A percentile compares a stretch with the other conserved stretches of the same genome.
These are phyloP conservation scores for Fusarium buharicum DNA, from an alignment of 2,329 filamentous ascomycete genomes.

Conservation along the genomic window DNA sequence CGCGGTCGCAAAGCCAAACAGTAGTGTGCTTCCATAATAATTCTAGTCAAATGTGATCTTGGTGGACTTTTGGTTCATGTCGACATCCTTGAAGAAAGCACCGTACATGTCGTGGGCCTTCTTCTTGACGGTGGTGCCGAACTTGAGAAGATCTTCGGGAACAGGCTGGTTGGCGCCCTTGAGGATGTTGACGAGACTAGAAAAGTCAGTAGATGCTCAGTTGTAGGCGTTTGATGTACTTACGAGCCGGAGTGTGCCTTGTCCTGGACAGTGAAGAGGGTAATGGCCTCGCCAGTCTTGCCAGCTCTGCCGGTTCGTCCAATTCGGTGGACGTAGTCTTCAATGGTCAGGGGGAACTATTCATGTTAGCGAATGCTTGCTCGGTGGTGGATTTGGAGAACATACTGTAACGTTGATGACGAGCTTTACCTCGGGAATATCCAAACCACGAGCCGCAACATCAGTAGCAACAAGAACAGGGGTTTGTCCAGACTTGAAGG, in stretches of 20 bases:
- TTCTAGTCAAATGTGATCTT: slow-evolving; percentile 88
- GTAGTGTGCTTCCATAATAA: slow-evolving; percentile 37
- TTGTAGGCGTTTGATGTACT: slow-evolving; percentile 53
- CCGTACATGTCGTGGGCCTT: slow-evolving; percentile 96
- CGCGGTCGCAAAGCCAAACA: slow-evolving; percentile 48
- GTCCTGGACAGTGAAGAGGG: slow-evolving; percentile 94
- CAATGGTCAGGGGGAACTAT: slow-evolving; percentile 89
- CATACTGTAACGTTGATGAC: slow-evolving; percentile 89
- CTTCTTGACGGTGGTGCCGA: slow-evolving; percentile 98
- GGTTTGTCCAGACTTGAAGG: slow-evolving; percentile 87
- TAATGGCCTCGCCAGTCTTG: slow-evolving; percentile 87
- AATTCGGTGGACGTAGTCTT: slow-evolving; percentile 98
- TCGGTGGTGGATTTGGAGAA: neutral
- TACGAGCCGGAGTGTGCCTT: slow-evolving; percentile 90
- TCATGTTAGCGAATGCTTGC: slow-evolving; percentile 6
- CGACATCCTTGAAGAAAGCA: slow-evolving; percentile 92
- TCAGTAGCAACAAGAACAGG: slow-evolving; percentile 93
- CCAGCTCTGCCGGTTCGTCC: slow-evolving; percentile 94
- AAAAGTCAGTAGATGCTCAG: slow-evolving; percentile 27
- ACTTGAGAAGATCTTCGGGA: slow-evolving; percentile 91
- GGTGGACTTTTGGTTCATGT: slow-evolving; percentile 82
- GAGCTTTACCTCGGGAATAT: slow-evolving; percentile 94
- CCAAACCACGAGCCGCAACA: slow-evolving; percentile 91
- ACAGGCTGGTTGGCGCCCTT: slow-evolving; percentile 92
- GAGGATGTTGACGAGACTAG: slow-evolving; percentile 89